A percentile compares a stretch with the other conserved stretches of the same genome.
phyloP scores from a whole-genome alignment of 2,329 filamentous ascomycete genomes.

The Zalaria obscura region DNA sequence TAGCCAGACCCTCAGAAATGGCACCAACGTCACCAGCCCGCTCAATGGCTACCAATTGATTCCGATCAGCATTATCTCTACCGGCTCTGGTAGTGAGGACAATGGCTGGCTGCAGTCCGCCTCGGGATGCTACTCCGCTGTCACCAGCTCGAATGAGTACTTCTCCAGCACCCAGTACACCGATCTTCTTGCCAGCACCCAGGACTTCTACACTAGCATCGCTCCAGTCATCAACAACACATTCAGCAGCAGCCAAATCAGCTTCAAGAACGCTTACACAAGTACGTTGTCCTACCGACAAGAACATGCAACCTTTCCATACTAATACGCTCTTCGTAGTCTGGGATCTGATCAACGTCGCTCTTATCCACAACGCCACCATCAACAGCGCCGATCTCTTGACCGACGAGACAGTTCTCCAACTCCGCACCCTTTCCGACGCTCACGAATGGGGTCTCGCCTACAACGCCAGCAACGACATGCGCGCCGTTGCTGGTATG shows the following conservation, averaged over 20 bases:
- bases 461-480: conserved; percentile 49
- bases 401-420: conserved; percentile 41
- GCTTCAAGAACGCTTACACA: conserved; percentile 48
- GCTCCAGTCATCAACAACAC: conserved; percentile 38
- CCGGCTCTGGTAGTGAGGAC: conserved; percentile 29
- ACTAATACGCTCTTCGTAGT: conserved; percentile 20
- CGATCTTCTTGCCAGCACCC: conserved; percentile 31
- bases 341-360: conserved; percentile 50
- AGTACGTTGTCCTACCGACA: conserved; percentile 34
- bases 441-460: conserved; percentile 70
- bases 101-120: conserved; percentile 44
- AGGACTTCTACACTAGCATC: conserved; percentile 38
- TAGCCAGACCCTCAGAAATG: conserved; percentile 54
- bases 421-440: conserved; percentile 62
- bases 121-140: conserved; percentile 40
- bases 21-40: conserved; percentile 49
- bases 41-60: conserved; percentile 75
- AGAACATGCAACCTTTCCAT: neutral
- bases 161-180: conserved; percentile 38
- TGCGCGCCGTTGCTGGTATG: conserved; percentile 32
- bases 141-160: conserved; percentile 44
- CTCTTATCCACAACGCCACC: conserved; percentile 45
- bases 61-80: conserved; percentile 49
- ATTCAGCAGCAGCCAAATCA: conserved; percentile 33
- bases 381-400: conserved; percentile 46